Evolutionary conservation across 495 filamentous ascomycete genomes (phyloP).

Genomic region (Aspergillus baeticus): DNA sequence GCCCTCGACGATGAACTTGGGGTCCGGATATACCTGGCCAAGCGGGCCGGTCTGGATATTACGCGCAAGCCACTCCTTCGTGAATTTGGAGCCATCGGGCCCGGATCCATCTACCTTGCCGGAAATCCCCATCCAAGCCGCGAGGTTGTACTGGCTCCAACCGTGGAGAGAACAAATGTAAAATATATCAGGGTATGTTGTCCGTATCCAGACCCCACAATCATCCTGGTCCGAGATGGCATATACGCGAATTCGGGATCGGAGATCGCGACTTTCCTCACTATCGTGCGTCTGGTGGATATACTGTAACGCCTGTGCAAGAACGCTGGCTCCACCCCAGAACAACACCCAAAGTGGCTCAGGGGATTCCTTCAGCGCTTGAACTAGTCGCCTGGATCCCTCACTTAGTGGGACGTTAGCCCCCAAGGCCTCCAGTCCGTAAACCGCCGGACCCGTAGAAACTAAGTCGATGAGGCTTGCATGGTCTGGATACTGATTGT

Average conservation of each 20-base stretch:
- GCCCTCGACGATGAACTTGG: conserved; percentile 43
- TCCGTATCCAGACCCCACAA: conserved; percentile 46
- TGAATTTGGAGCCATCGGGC: conserved; percentile 37
- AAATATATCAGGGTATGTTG: conserved; percentile 43
- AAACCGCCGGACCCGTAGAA: conserved; percentile 30
- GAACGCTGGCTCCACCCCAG: conserved; percentile 50
- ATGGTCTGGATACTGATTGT: conserved; percentile 31
- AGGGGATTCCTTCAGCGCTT: conserved; percentile 24
- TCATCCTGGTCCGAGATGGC: conserved; percentile 52
- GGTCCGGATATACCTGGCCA: conserved; percentile 41
- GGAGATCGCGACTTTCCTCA: conserved; percentile 27
- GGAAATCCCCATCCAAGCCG: conserved; percentile 47
- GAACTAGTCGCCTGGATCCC: conserved; percentile 37
- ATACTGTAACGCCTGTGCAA: conserved; percentile 40
- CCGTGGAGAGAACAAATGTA: conserved; percentile 48
- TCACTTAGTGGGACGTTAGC: conserved; percentile 30
- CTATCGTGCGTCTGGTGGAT: conserved; percentile 27
- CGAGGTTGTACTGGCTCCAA: conserved; percentile 47
- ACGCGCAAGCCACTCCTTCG: conserved; percentile 42
- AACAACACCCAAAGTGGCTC: conserved; percentile 42
- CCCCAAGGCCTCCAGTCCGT: conserved; percentile 34
- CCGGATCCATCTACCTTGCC: conserved; percentile 46
- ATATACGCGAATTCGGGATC: conserved; percentile 43
- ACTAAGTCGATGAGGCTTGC: conserved; percentile 28
- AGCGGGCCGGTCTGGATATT: conserved; percentile 46